These are phyloP conservation scores for Penicillium sp. DNA, from an alignment of 2,329 filamentous ascomycete species.

Conservation along the genomic window DNA sequence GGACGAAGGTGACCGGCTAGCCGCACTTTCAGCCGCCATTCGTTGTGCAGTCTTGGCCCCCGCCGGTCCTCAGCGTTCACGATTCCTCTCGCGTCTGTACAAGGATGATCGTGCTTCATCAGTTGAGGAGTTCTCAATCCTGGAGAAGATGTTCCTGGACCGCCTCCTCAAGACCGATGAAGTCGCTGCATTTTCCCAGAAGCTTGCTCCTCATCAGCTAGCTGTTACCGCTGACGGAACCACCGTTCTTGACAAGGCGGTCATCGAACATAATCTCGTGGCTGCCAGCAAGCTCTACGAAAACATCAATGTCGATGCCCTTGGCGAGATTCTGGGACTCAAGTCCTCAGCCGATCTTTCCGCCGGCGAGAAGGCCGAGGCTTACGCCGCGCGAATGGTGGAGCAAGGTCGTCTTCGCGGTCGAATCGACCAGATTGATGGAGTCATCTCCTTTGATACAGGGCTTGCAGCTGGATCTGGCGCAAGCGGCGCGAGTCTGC, in stretches of 20 bases:
- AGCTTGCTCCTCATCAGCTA: constrained; percentile 83
- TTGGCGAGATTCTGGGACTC: constrained; percentile 77
- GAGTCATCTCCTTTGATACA: constrained; percentile 81
- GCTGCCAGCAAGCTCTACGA: constrained; percentile 78
- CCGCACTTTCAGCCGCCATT: constrained; percentile 83
- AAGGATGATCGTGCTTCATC: constrained; percentile 83
- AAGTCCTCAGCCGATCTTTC: constrained; percentile 53
- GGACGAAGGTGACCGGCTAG: constrained; percentile 83
- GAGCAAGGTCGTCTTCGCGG: constrained; percentile 88
- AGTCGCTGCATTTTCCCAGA: constrained; percentile 80
- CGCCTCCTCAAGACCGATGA: constrained; percentile 79
- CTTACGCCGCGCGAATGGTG: constrained; percentile 92
- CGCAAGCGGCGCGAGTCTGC: constrained; percentile 66
- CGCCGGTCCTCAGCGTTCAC: constrained; percentile 81
- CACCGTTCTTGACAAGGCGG: constrained; percentile 88
- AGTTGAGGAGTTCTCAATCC: constrained; percentile 79
- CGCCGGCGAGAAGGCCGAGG: constrained; percentile 76
- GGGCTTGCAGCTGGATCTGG: constrained; percentile 67
- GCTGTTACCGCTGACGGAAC: constrained; percentile 87
- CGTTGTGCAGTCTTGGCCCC: constrained; percentile 91
- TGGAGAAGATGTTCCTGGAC: constrained; percentile 98
- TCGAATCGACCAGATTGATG: constrained; percentile 90
- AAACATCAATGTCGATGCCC: constrained; percentile 74
- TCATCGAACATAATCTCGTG: constrained; percentile 94
- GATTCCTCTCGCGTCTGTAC: constrained; percentile 80